Evolutionary conservation across 2,329 filamentous ascomycete species (phyloP).

Genomic region (Fusarium redolens): DNA sequence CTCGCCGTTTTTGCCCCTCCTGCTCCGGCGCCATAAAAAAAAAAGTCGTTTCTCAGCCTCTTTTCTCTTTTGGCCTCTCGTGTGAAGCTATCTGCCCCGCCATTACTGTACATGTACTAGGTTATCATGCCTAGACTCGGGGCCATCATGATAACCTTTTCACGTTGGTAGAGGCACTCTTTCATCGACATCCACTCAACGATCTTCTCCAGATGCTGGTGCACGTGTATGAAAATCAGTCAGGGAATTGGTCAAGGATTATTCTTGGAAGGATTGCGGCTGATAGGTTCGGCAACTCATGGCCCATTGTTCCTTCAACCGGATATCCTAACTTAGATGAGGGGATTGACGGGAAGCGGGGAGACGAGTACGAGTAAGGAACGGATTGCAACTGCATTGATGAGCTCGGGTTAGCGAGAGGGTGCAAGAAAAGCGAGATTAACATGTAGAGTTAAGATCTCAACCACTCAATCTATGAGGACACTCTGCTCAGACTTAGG

Average conservation of each 20-base stretch:
- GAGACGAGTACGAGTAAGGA: constrained; percentile 33
- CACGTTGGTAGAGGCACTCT: background rate
- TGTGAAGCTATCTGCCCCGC: constrained; percentile 28
- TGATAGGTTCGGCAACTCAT: constrained; percentile 37
- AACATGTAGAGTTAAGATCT: background rate
- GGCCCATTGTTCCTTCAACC: constrained; percentile 20
- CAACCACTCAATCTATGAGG: background rate
- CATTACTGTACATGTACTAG: constrained; percentile 22
- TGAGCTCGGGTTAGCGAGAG: background rate
- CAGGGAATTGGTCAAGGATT: constrained; percentile 43
- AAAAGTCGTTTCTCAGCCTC: constrained; percentile 7
- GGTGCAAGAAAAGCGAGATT: background rate
- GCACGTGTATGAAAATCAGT: constrained; percentile 46
- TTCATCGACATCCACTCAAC: constrained; percentile 14
- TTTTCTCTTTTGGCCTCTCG: background rate
- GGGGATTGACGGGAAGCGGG: constrained; percentile 21
- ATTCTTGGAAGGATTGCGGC: constrained; percentile 22
- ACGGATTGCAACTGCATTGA: constrained; percentile 2
- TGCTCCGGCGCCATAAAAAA: background rate
- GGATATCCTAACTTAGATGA: constrained; percentile 22
- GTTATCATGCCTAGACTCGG: constrained; percentile 24
- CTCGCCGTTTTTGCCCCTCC: constrained; percentile 8
- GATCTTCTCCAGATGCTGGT: constrained; percentile 24
- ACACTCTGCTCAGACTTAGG: background rate
- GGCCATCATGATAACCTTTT: constrained; percentile 29